These are phyloP conservation scores for Skeletonema marinoi DNA, from an alignment of 108 stramenopile species.

Conservation along the genomic window DNA sequence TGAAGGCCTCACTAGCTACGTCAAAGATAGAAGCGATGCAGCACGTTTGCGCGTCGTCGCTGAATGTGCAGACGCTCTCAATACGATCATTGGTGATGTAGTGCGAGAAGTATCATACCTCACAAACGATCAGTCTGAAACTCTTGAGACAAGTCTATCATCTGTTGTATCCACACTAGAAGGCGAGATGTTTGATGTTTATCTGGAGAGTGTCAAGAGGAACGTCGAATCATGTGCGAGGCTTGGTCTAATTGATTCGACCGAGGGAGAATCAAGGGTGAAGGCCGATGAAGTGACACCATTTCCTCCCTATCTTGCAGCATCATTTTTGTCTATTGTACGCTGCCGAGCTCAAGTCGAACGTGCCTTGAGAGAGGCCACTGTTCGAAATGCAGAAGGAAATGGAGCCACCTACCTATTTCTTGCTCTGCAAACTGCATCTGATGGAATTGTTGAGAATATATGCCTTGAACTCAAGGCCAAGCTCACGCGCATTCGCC, in stretches of 20 bases:
- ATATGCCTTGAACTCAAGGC: slow-evolving; percentile 76
- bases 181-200: slow-evolving; percentile 86
- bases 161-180: slow-evolving; percentile 76
- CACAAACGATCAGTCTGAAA: slow-evolving; percentile 57
- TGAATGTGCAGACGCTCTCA: slow-evolving; percentile 85
- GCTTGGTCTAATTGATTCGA: slow-evolving; percentile 62
- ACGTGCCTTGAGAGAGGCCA: slow-evolving; percentile 72
- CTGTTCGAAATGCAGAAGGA: slow-evolving; percentile 65
- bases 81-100: slow-evolving; percentile 68
- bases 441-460: slow-evolving; percentile 81
- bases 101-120: slow-evolving; percentile 77
- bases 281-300: slow-evolving; percentile 30
- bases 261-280: slow-evolving; percentile 9
- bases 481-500: slow-evolving; percentile 63
- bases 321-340: slow-evolving; percentile 81
- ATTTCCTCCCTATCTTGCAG: slow-evolving; percentile 85
- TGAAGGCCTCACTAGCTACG: slow-evolving; percentile 84
- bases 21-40: slow-evolving; percentile 80
- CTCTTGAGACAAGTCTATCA: slow-evolving; percentile 75
- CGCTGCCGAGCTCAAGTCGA: slow-evolving; percentile 89
- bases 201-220: slow-evolving; percentile 71
- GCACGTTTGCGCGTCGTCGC: slow-evolving; percentile 86
- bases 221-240: slow-evolving; percentile 64
- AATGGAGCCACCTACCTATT: slow-evolving; percentile 75
- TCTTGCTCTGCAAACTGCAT: slow-evolving; percentile 81